Conservation (phyloP, 163 green algal species). For the Trebouxiophyceae sp. region DNA sequence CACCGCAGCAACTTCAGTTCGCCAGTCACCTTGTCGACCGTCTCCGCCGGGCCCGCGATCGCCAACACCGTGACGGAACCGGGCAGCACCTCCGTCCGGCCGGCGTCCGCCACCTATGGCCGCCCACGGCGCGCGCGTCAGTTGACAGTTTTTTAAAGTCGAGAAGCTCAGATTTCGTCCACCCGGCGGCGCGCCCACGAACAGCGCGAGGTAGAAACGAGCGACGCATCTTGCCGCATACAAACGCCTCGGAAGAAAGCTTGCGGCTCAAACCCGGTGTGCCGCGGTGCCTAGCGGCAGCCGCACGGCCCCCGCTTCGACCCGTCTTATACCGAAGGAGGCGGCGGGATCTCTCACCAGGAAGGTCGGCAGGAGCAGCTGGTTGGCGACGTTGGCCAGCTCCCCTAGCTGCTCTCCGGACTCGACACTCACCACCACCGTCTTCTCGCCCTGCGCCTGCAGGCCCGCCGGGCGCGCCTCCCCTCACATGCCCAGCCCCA, state of each 20-base stretch:
- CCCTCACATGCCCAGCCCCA: no score
- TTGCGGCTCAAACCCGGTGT: no score
- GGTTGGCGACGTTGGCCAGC: conserved; percentile 2
- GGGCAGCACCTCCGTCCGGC: conserved; percentile 19
- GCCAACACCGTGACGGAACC: conserved; percentile 20
- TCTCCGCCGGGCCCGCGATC: conserved; percentile 14
- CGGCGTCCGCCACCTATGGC: conserved; percentile 29
- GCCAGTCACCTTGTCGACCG: conserved; percentile 20
- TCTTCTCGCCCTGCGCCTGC: conserved; percentile 24
- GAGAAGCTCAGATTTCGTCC: no score
- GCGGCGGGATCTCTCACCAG: conserved; percentile 7
- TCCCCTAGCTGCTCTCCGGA: not conserved
- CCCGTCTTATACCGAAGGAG: no score
- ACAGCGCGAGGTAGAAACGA: no score
- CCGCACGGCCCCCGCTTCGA: no score
- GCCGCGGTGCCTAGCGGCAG: no score
- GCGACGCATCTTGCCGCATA: no score
- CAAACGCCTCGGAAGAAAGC: no score
- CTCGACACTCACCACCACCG: conserved; percentile 11
- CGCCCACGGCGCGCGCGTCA: no score
- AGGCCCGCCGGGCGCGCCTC: not conserved
- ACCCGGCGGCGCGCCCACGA: no score
- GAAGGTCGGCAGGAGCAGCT: conserved; percentile 4
- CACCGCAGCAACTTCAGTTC: conserved; percentile 11
- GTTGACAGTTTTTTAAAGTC: no score